Base-by-base conservation (phyloP, 2,329 filamentous ascomycete species). In the Neocucurbitaria cava region DNA sequence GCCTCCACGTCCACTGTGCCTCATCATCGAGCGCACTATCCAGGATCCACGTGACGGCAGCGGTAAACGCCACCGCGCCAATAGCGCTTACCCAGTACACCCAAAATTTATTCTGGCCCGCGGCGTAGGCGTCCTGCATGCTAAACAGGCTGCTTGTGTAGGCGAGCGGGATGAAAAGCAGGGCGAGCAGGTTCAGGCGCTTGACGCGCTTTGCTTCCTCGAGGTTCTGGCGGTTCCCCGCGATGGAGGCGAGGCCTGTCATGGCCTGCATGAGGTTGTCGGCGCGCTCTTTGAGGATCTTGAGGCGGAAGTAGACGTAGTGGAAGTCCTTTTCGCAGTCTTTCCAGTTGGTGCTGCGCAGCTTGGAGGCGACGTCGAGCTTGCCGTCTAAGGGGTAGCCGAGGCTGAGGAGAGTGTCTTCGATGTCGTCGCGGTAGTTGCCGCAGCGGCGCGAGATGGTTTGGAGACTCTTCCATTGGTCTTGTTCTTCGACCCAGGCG, bases 191-290 rank as follows among this genome's bases (percentile, higher is more conserved):
- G 20, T 72, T 74, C 4, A 74, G 56, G 3, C 70, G 61, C 56
- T 74, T 73, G 11, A 71, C 66, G 2, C 70, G 68, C 46, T 73
- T 74, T 15, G 72, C 72, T 50, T 73, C 72, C 33, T 73, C 72
- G 2, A 74, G 58, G 15, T 69, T 70, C 39, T 74, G 72, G 0
- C 64, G 65, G 31, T 74, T 73, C 8, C 71, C 72, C 0, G 72
- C 72, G 24, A 74, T 73, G 33, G 56, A 63, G 2, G 72, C 72
- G 6, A 73, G 58, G 28, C 71, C 71, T 0, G 70, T 74, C 71
- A 74, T 73, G 2, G 70, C 66, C 24, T 64, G 61, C 56, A 72
- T 73, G 17, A 74, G 65, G 5, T 66, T 72, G 31, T 73, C 71
- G 11, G 69, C 68, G 5, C 72, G 69, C 39, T 66, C 61, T 28